phyloP scores from a whole-genome alignment of 1,284 basidiomycete genomes.

The Marasmius tenuissimus region DNA sequence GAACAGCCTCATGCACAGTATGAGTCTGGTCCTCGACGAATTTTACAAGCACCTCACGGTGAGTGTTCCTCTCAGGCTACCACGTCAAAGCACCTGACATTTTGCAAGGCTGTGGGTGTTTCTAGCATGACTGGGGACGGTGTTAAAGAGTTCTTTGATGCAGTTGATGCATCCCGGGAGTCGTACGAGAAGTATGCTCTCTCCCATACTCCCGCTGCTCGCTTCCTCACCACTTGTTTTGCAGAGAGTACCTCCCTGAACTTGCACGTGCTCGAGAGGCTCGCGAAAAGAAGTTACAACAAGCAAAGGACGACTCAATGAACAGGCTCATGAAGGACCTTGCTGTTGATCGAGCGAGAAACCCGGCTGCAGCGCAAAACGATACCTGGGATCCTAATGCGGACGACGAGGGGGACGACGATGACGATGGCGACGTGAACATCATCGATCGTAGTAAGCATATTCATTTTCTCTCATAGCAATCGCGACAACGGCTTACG shows the following conservation, averaged over 20 bases:
- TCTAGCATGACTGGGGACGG: slow-evolving; percentile 95
- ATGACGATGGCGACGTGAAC: slow-evolving; percentile 61
- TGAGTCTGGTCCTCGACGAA: slow-evolving; percentile 97
- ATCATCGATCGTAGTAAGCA: slow-evolving; percentile 69
- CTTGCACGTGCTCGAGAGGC: slow-evolving; percentile 68
- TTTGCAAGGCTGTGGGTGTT: slow-evolving; percentile 84
- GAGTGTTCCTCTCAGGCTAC: slow-evolving; percentile 1
- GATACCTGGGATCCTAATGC: slow-evolving; percentile 47
- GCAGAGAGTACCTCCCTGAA: slow-evolving; percentile 90
- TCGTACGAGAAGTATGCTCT: slow-evolving; percentile 82
- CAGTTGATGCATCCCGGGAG: slow-evolving; percentile 83
- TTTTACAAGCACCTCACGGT: slow-evolving; percentile 98
- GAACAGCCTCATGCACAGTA: slow-evolving; percentile 98
- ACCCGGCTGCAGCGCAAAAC: slow-evolving; percentile 4
- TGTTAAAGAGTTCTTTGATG: slow-evolving; percentile 87
- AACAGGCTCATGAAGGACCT: slow-evolving; percentile 12
- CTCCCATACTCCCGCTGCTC: not conserved
- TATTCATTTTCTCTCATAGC: slow-evolving; percentile 10
- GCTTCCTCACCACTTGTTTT: slow-evolving; percentile 6
- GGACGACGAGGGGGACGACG: slow-evolving; percentile 54
- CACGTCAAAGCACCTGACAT: not conserved
- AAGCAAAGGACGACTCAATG: slow-evolving; percentile 13
- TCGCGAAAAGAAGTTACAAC: slow-evolving; percentile 63
- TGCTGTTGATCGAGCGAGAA: slow-evolving; percentile 10
- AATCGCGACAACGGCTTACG: not conserved